Conservation (phyloP, 768 basidiomycete genomes). For the Trametes meyenii region DNA sequence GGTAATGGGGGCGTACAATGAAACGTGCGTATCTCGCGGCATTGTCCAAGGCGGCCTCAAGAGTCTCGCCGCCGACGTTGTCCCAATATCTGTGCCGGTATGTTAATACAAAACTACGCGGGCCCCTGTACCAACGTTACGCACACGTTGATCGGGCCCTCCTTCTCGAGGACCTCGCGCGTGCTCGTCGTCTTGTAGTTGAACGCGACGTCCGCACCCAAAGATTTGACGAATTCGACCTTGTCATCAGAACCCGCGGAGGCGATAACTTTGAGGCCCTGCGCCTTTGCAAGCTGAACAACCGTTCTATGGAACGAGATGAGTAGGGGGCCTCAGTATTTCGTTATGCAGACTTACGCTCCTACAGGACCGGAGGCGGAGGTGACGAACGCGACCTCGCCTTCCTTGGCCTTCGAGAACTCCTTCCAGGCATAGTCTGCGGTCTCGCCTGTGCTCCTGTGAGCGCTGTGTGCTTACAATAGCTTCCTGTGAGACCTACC, state of each 20-base stretch:
- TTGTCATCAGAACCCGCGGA: slow-evolving; percentile 78
- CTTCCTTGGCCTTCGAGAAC: slow-evolving; percentile 45
- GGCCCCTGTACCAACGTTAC: neutral
- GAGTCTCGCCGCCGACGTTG: slow-evolving; percentile 36
- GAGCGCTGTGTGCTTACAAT: neutral
- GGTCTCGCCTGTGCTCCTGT: slow-evolving; percentile 32
- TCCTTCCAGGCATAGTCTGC: slow-evolving; percentile 46
- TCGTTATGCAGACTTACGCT: slow-evolving; percentile 43
- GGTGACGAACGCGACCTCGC: slow-evolving; percentile 53
- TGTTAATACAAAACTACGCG: neutral
- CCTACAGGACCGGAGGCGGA: slow-evolving; percentile 57
- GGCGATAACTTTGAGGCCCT: slow-evolving; percentile 63
- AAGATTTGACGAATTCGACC: slow-evolving; percentile 56
- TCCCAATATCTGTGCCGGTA: slow-evolving; percentile 34
- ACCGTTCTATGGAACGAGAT: slow-evolving; percentile 28
- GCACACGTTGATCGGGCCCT: slow-evolving; percentile 57
- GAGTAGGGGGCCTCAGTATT: no score
- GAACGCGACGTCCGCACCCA: slow-evolving; percentile 73
- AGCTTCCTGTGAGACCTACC: slow-evolving; percentile 17
- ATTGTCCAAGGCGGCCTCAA: slow-evolving; percentile 33
- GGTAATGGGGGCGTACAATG: slow-evolving; percentile 24
- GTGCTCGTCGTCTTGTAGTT: slow-evolving; percentile 70
- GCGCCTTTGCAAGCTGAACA: slow-evolving; percentile 46
- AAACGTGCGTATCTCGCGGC: slow-evolving; percentile 23
- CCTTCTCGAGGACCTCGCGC: slow-evolving; percentile 50